These are phyloP conservation scores for Colletotrichum paranaense DNA, from an alignment of 2,329 filamentous ascomycete genomes.

Conservation along the genomic window DNA sequence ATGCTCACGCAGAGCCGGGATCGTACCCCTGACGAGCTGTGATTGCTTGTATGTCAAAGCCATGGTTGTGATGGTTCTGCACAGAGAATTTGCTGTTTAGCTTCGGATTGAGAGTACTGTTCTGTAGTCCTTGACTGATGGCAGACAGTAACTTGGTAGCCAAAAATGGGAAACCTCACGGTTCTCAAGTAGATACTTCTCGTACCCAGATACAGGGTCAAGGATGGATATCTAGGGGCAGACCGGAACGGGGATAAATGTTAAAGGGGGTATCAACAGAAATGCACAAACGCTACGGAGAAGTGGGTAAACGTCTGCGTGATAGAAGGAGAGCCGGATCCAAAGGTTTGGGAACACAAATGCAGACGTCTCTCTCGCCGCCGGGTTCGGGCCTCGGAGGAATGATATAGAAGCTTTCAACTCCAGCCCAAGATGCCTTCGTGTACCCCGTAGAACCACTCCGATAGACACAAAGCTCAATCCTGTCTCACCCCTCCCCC, in stretches of 20 bases:
- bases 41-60: slow-evolving; percentile 66
- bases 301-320: background rate
- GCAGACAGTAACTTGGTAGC: background rate
- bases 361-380: background rate
- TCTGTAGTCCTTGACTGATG: background rate
- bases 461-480: background rate
- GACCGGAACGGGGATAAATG: background rate
- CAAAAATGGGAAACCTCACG: background rate
- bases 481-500: slow-evolving; percentile 14
- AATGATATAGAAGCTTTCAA: slow-evolving; percentile 20
- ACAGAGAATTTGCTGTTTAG: background rate
- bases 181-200: background rate
- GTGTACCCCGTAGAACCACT: background rate
- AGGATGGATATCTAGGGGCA: slow-evolving; percentile 17
- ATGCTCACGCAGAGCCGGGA: slow-evolving; percentile 75
- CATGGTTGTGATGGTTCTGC: slow-evolving; percentile 40
- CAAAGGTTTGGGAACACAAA: background rate
- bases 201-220: background rate
- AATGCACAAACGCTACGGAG: slow-evolving; percentile 3
- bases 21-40: slow-evolving; percentile 75
- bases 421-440: background rate
- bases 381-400: background rate
- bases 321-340: background rate
- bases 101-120: background rate
- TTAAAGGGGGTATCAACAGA: slow-evolving; percentile 19